phyloP scores from a whole-genome alignment of 2,329 filamentous ascomycete species.

The Huntiella moniliformis region DNA sequence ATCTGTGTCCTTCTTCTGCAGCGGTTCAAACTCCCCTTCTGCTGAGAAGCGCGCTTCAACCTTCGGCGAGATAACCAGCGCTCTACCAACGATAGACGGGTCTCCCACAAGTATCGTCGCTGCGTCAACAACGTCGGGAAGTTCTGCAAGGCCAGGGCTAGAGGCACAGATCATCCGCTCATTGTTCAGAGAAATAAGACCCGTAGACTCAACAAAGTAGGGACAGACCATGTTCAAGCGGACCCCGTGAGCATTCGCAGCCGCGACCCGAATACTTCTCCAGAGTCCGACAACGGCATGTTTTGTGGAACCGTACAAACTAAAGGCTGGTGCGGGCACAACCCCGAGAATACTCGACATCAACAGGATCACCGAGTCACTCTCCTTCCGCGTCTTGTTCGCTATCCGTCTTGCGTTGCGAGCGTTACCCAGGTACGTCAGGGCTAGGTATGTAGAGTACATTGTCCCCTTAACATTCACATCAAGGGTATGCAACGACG shows the following conservation, averaged over 20 bases:
- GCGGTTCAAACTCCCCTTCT: not conserved
- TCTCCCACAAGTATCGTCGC: slow-evolving; percentile 43
- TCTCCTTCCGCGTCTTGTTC: slow-evolving; percentile 22
- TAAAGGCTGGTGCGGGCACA: slow-evolving; percentile 23
- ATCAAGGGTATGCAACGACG: slow-evolving; percentile 35
- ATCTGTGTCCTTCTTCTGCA: not conserved
- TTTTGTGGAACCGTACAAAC: slow-evolving; percentile 28
- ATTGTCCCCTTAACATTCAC: slow-evolving; percentile 46
- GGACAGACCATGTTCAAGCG: slow-evolving; percentile 48
- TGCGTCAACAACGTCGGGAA: slow-evolving; percentile 32
- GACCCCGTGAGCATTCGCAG: slow-evolving; percentile 26
- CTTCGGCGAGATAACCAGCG: slow-evolving; percentile 38
- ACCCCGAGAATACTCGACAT: slow-evolving; percentile 43
- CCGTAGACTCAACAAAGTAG: slow-evolving; percentile 46
- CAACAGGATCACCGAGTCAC: slow-evolving; percentile 37
- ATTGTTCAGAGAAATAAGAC: slow-evolving; percentile 25
- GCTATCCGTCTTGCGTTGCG: slow-evolving; percentile 14
- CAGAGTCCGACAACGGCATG: slow-evolving; percentile 49
- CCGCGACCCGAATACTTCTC: slow-evolving; percentile 32
- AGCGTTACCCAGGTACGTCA: slow-evolving; percentile 31
- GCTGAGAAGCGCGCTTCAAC: slow-evolving; percentile 15
- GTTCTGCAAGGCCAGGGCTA: slow-evolving; percentile 24
- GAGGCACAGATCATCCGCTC: slow-evolving; percentile 30
- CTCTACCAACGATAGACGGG: slow-evolving; percentile 34
- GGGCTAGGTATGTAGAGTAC: slow-evolving; percentile 46